phyloP scores from a whole-genome alignment of 2,329 filamentous ascomycete genomes.

The Madurella mycetomatis region DNA sequence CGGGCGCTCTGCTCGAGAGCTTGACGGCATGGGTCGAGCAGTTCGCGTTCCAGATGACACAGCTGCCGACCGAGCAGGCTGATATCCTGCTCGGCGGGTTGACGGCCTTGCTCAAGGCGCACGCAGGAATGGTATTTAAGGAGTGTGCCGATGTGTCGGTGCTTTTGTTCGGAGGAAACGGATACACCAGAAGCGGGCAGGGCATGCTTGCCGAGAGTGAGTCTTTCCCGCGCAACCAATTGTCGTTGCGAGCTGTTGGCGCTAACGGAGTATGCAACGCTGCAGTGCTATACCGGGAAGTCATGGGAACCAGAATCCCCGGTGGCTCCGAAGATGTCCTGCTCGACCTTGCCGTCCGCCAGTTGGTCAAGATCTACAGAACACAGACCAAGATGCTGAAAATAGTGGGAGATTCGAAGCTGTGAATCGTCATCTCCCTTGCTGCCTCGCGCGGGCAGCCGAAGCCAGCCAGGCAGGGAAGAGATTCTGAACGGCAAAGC shows the following conservation, averaged over 20 bases:
- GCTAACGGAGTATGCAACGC: neutral
- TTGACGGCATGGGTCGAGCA: slow-evolving; percentile 70
- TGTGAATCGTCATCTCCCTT: neutral
- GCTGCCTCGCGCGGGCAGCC: too few species aligned
- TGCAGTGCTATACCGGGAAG: slow-evolving; percentile 58
- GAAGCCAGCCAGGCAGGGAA: too few species aligned
- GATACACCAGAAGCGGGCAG: slow-evolving; percentile 64
- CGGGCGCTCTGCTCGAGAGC: slow-evolving; percentile 62
- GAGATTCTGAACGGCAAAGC: too few species aligned
- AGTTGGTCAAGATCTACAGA: slow-evolving; percentile 65
- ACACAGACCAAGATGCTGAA: slow-evolving; percentile 48
- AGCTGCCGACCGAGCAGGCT: slow-evolving; percentile 57
- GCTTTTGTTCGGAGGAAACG: slow-evolving; percentile 69
- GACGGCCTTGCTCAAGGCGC: slow-evolving; percentile 68
- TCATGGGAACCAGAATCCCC: slow-evolving; percentile 57
- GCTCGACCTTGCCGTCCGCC: slow-evolving; percentile 63
- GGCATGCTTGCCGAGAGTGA: slow-evolving; percentile 67
- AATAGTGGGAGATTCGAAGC: neutral
- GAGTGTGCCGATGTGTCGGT: slow-evolving; percentile 67
- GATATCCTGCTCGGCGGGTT: slow-evolving; percentile 64
- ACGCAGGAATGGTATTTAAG: slow-evolving; percentile 66
- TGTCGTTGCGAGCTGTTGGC: neutral
- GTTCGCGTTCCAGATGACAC: slow-evolving; percentile 63
- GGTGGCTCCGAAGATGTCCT: slow-evolving; percentile 71
- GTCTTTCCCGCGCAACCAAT: slow-evolving; percentile 30